Evolutionary conservation across 2,329 filamentous ascomycete genomes (phyloP).

Genomic region (Acrodontium crateriforme): DNA sequence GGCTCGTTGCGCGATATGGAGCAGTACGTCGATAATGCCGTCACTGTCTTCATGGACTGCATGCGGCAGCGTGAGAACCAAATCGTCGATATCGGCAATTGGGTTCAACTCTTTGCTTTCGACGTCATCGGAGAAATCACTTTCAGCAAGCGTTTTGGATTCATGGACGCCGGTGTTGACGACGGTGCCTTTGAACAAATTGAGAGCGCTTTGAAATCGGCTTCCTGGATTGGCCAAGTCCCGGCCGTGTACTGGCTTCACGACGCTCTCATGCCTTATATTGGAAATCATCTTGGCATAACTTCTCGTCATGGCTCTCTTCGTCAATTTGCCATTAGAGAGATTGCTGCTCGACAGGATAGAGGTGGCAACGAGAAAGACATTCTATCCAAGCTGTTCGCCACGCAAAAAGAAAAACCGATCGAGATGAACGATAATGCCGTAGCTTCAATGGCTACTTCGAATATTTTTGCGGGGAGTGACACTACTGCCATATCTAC

Average conservation of each 20-base stretch:
- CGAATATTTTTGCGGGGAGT: conserved; percentile 27
- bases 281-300: conserved; percentile 25
- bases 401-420: conserved; percentile 24
- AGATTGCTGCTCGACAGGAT: conserved; percentile 18
- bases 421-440: conserved; percentile 23
- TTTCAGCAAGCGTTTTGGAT: conserved; percentile 25
- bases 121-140: conserved; percentile 31
- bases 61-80: conserved; percentile 16
- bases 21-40: conserved; percentile 25
- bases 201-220: conserved; percentile 19
- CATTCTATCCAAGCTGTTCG: conserved; percentile 25
- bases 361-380: conserved; percentile 22
- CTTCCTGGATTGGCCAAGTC: conserved; percentile 26
- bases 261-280: conserved; percentile 22
- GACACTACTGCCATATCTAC: conserved; percentile 32
- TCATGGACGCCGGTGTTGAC: conserved; percentile 22
- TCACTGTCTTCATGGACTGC: conserved; percentile 21
- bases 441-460: conserved; percentile 25
- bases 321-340: conserved; percentile 19
- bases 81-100: conserved; percentile 23
- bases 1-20: conserved; percentile 27
- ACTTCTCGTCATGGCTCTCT: conserved; percentile 22
- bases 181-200: conserved; percentile 24
- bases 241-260: conserved; percentile 24
- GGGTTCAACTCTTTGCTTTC: conserved; percentile 29